Percentiles rank a stretch among this genome's conserved stretches.
phyloP scores from a whole-genome alignment of 805 yeast species.

The Deakozyma indianensis region DNA sequence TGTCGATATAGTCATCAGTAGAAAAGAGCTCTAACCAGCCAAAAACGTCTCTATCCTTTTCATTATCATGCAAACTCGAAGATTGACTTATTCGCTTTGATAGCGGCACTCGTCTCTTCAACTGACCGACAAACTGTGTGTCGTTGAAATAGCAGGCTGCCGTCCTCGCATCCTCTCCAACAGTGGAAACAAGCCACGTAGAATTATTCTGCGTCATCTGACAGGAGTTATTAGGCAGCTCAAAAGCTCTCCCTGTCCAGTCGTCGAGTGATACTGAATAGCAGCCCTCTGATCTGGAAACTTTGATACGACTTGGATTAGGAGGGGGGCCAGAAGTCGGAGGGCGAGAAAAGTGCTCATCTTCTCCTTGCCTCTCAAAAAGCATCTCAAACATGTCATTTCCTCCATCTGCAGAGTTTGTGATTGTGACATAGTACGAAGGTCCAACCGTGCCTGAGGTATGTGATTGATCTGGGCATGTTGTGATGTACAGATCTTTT shows the following conservation, averaged over 20 bases:
- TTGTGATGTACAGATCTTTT: slow-evolving; percentile 43
- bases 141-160: not conserved
- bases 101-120: not conserved
- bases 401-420: not conserved
- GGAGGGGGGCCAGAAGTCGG: slow-evolving; percentile 6
- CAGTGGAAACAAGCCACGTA: not conserved
- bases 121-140: not conserved
- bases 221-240: slow-evolving; percentile 1
- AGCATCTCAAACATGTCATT: not conserved
- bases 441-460: slow-evolving; percentile 47
- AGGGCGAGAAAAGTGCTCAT: not conserved
- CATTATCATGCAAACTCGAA: not conserved
- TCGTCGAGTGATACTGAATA: not conserved
- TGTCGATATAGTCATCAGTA: not conserved
- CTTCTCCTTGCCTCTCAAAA: not conserved
- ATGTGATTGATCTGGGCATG: slow-evolving; percentile 52
- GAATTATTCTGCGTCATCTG: not conserved
- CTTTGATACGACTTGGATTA: slow-evolving; percentile 15
- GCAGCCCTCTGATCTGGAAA: not conserved
- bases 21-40: not conserved
- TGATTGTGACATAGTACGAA: slow-evolving; percentile 33
- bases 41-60: not conserved
- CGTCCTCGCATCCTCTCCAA: not conserved
- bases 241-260: not conserved
- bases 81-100: not conserved